Conservation (phyloP, 805 yeast genomes). For the Hanseniaspora pseudoguilliermondii region DNA sequence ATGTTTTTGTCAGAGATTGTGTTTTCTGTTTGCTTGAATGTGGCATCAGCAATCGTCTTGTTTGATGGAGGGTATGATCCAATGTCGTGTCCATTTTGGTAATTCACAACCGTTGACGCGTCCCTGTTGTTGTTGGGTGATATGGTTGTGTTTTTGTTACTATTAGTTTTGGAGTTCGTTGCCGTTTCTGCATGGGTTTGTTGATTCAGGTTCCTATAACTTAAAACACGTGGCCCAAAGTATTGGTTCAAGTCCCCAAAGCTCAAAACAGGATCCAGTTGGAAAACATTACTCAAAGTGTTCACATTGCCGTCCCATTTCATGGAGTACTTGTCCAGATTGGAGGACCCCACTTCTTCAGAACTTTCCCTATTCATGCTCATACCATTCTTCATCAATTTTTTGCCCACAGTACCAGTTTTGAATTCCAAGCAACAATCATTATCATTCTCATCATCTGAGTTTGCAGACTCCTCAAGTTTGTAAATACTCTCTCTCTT, state of each 20-base stretch:
- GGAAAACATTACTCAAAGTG: conserved; percentile 24
- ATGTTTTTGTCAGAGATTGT: not conserved
- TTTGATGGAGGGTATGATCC: not conserved
- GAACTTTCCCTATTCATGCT: not conserved
- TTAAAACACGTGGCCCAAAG: conserved; percentile 7
- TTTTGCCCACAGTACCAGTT: not conserved
- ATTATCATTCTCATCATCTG: conserved; percentile 6
- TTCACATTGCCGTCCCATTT: conserved; percentile 14
- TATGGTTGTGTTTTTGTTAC: not conserved
- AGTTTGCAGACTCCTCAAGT: conserved; percentile 2
- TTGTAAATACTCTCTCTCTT: conserved; percentile 4
- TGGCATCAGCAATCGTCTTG: not conserved
- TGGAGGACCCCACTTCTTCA: conserved; percentile 12
- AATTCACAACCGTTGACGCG: not conserved
- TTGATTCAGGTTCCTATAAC: not conserved
- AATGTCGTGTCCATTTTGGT: not conserved
- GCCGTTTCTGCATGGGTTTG: not conserved
- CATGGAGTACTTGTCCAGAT: conserved; percentile 1
- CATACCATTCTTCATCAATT: not conserved
- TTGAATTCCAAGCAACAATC: conserved; percentile 5
- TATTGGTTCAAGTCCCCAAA: conserved; percentile 20
- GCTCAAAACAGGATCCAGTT: conserved; percentile 25
- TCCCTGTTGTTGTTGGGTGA: not conserved
- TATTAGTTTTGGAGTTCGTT: not conserved
- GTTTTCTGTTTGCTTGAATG: not conserved